Conservation (phyloP, 768 basidiomycete genomes). For the Psilocybe azurescens region DNA sequence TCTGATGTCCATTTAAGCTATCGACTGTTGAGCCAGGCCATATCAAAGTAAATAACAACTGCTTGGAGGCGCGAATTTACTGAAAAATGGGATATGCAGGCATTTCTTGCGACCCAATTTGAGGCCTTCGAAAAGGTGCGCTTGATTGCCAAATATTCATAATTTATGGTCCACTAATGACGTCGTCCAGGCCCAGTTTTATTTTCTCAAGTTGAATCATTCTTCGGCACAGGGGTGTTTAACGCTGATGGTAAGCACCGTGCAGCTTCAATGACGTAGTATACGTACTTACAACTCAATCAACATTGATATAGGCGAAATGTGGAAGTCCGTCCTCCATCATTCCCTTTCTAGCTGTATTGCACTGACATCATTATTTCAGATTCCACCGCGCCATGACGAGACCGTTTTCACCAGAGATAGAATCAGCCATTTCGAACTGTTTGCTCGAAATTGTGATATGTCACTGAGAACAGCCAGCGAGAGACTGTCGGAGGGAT, state of each 20-base stretch:
- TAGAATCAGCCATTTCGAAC: constrained; percentile 64
- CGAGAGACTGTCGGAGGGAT: constrained; percentile 47
- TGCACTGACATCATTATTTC: not conserved
- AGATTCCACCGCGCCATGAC: constrained; percentile 71
- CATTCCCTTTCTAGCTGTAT: not conserved
- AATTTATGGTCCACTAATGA: not conserved
- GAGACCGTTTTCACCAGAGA: constrained; percentile 74
- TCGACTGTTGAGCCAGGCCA: constrained; percentile 50
- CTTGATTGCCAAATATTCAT: too few relatives aligned
- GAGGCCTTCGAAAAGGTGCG: constrained; percentile 49
- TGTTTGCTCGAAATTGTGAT: constrained; percentile 59
- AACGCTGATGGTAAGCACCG: constrained; percentile 55
- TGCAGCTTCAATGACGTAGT: not conserved
- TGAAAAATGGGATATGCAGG: constrained; percentile 23
- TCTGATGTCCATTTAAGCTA: constrained; percentile 31
- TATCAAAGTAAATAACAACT: constrained; percentile 38
- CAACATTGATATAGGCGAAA: constrained; percentile 47
- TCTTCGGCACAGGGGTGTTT: constrained; percentile 65
- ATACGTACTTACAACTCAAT: not conserved
- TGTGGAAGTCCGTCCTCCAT: constrained; percentile 61
- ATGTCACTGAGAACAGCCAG: constrained; percentile 51
- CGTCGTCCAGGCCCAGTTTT: constrained; percentile 23
- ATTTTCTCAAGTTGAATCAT: constrained; percentile 28
- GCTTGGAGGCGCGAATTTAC: not conserved
- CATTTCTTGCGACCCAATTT: constrained; percentile 55